Base-by-base conservation (phyloP, 371 early-diverging fungal species). In the Dinochytrium kinnereticum region DNA sequence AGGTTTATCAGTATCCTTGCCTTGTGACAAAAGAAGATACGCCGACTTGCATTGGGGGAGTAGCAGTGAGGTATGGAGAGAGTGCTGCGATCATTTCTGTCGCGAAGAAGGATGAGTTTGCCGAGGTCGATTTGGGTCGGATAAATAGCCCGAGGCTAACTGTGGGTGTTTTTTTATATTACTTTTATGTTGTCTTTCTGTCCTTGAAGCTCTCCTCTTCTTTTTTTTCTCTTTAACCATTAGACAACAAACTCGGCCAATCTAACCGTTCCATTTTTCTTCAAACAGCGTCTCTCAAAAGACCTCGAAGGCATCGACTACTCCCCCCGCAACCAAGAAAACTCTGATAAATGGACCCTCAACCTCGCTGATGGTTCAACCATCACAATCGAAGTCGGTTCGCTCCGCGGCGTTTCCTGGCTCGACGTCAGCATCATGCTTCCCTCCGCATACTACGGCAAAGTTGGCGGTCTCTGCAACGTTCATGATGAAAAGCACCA, bases 1-100 rank as follows among this genome's bases (percentile, higher is more conserved):
- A 53, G 55, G 13, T 26, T 5, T 53, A 66, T 51, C 73, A 72
- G 67, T 72, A 72, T 49, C 73, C 73, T 1, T 72, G 73, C 67
- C 28, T 57, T 2, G 37, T 15, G 7, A 13, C 13, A 7, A 7
- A 7, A 1, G 31, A 39, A 5, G 2, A 38, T 1, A 26, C 44
- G 5, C 28, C 67, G 0, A 70, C 71, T 5, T 70, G 71, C 40
- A 38, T 49, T 24, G 64, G 71, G 7, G 59, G 61, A 13, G 61
- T 70, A 21, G 59, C 71, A 5, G 34, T 73, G 31, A 66, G 59
- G 13, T 73, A 68, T 53, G 64, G 69, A 2, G 40, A 73, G 38
- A 36, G 39, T 31, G 69, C 57, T 24, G 53, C 39, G 3, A 64
- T 73, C 53, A 2, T 73, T 3, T 73, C 69, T 30, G 39, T 66